A percentile compares a stretch with the other conserved stretches of the same genome.
Conservation (phyloP, 179 eudicot species). For the Silene vulgaris region DNA sequence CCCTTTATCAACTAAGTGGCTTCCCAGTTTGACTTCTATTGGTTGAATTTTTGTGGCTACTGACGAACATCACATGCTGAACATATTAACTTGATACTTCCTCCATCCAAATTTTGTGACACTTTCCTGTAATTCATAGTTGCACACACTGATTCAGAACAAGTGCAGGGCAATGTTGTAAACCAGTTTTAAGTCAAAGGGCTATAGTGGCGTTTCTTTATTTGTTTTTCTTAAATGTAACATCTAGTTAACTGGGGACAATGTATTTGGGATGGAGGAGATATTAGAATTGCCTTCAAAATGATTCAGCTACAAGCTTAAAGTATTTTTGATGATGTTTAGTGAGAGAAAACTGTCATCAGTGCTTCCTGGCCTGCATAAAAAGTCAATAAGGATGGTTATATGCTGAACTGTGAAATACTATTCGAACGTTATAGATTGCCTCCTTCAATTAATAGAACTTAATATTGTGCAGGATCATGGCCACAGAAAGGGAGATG, state of each 20-base stretch:
- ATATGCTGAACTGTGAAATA: conserved; percentile 5
- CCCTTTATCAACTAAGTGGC: neutral
- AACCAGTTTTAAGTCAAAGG: neutral
- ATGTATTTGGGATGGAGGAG: too few relatives aligned
- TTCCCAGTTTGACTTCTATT: conserved; percentile 7
- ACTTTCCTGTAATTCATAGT: too few relatives aligned
- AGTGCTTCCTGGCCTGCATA: neutral
- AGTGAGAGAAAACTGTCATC: neutral
- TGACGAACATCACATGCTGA: neutral
- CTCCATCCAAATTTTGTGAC: too few relatives aligned
- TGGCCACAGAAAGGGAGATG: conserved; percentile 72
- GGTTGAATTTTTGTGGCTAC: neutral
- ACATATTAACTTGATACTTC: neutral
- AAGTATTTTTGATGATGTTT: neutral
- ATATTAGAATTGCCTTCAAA: neutral
- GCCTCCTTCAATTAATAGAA: neutral
- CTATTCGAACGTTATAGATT: neutral
- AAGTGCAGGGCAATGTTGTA: neutral
- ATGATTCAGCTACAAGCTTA: neutral
- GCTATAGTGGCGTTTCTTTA: neutral
- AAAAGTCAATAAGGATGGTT: neutral
- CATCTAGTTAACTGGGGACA: too few relatives aligned
- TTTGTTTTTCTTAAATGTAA: too few relatives aligned
- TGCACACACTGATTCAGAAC: too few relatives aligned
- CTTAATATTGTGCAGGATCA: conserved; percentile 51